Base-by-base conservation (phyloP, 129 eudicot species). In the Smallanthus sonchifolius region DNA sequence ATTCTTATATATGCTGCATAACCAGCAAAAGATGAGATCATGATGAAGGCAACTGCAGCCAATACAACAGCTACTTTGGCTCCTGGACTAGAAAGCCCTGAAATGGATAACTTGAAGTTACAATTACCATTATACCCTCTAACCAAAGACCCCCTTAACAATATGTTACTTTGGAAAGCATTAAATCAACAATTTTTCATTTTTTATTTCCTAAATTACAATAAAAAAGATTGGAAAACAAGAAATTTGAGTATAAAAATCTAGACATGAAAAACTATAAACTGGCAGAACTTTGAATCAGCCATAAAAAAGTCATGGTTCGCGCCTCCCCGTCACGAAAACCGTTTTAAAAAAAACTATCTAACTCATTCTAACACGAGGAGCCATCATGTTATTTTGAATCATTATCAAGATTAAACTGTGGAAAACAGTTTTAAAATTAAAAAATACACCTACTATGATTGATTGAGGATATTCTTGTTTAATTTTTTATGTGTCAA, bases 1-100 rank as follows among this genome's bases (percentile, higher is more conserved):
- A 70, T 69, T 84, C 92, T 79, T 71, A 57, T 8, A 63, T 83
- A 79, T 32, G 70, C 76, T 24, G 90, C 83, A 77, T 89, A 85
- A 62, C 71, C 78, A 36, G 82, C 85, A 76, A 83, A 85, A 5
- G 80, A 60, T 65, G 83, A 76, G 32, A 89, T 76, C 96, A 89
- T 83, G 57, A 77, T 73, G 73, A 89, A 87, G 11, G 88, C 88
- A 55, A 83, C 82, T n/a, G 77, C 88, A 60, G 88, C 75, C 67
- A 87, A 76, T 7, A 73, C 82, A 73, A 89, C 83, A 44, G 90
- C 96, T 67, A 90, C 78, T 55, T 64, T 71, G 32, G 48, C 77
- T 49, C 96, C 90, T 52, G 79, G 80, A 37, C 71, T 81, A 4
- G 82, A 77, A 40, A 63, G 70, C 24, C 83, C 96, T 90, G 82